Evolutionary conservation across 108 stramenopile species (phyloP).

Genomic region (Thalassiosira profunda): DNA sequence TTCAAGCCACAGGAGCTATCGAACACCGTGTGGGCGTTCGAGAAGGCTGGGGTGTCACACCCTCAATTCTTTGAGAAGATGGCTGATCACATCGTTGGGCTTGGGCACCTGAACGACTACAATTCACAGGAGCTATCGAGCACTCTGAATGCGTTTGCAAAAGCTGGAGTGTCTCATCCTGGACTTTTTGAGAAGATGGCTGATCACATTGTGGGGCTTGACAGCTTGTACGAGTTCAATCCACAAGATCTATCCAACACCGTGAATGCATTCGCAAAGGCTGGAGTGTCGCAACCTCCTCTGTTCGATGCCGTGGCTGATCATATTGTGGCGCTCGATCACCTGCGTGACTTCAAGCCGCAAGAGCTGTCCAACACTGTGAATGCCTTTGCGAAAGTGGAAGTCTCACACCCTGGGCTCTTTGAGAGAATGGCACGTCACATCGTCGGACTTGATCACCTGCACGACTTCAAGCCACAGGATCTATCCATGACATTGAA

Average conservation of each 20-base stretch:
- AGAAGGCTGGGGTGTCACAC: no score
- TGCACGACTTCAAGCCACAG: constrained; percentile 90
- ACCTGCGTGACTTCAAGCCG: constrained; percentile 64
- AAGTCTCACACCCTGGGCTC: no score
- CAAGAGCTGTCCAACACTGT: constrained; percentile 80
- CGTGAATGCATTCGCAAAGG: constrained; percentile 81
- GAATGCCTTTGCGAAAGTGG: constrained; percentile 82
- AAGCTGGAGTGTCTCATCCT: constrained; percentile 78
- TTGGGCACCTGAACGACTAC: no score
- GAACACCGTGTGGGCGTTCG: constrained; percentile 84
- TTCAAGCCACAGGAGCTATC: constrained; percentile 70
- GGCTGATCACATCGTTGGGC: no score
- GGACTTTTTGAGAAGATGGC: constrained; percentile 69
- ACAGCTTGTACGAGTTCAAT: no score
- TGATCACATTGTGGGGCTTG: no score
- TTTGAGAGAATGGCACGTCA: no score
- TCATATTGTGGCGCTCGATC: no score
- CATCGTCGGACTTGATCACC: no score
- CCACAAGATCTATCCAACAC: constrained; percentile 75
- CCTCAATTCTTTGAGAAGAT: no score
- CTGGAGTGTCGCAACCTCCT: no score
- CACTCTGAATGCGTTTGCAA: constrained; percentile 78
- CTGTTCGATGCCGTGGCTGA: no score
- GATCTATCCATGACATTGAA: constrained; percentile 85
- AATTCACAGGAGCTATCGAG: constrained; percentile 89